phyloP scores from a whole-genome alignment of 2,329 filamentous ascomycete species.

The Clarireedia sp. region DNA sequence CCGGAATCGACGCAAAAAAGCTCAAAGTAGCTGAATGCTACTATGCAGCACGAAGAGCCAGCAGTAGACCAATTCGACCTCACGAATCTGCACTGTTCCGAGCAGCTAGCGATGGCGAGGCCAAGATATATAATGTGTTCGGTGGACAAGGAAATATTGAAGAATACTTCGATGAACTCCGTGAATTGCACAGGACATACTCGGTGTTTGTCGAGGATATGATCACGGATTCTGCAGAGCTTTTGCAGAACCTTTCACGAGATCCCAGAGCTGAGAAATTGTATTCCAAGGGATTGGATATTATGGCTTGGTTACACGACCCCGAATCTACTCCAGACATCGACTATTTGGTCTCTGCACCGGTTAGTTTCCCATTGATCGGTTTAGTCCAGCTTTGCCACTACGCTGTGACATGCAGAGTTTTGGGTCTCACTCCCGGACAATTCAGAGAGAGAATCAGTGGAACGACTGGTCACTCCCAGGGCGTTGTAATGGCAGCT shows the following conservation, averaged over 20 bases:
- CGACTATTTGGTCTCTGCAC: slow-evolving; percentile 89
- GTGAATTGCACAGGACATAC: slow-evolving; percentile 86
- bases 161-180: slow-evolving; percentile 97
- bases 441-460: slow-evolving; percentile 76
- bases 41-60: slow-evolving; percentile 78
- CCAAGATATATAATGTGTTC: slow-evolving; percentile 87
- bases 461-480: slow-evolving; percentile 91
- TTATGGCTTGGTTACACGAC: slow-evolving; percentile 87
- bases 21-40: slow-evolving; percentile 82
- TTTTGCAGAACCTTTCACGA: slow-evolving; percentile 76
- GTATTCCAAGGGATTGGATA: slow-evolving; percentile 92
- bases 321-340: slow-evolving; percentile 84
- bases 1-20: slow-evolving; percentile 91
- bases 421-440: slow-evolving; percentile 81
- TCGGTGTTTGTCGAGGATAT: slow-evolving; percentile 84
- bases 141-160: slow-evolving; percentile 98
- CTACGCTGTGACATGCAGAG: slow-evolving; percentile 89
- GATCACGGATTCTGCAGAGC: slow-evolving; percentile 70
- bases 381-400: slow-evolving; percentile 93
- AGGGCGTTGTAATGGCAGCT: slow-evolving; percentile 89
- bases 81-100: slow-evolving; percentile 91
- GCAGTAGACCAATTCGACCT: slow-evolving; percentile 77
- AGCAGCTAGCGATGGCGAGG: slow-evolving; percentile 75
- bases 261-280: slow-evolving; percentile 87
- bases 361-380: slow-evolving; percentile 92